These are phyloP conservation scores for Geosmithia morbida DNA, from an alignment of 2,329 filamentous ascomycete species.

Conservation along the genomic window DNA sequence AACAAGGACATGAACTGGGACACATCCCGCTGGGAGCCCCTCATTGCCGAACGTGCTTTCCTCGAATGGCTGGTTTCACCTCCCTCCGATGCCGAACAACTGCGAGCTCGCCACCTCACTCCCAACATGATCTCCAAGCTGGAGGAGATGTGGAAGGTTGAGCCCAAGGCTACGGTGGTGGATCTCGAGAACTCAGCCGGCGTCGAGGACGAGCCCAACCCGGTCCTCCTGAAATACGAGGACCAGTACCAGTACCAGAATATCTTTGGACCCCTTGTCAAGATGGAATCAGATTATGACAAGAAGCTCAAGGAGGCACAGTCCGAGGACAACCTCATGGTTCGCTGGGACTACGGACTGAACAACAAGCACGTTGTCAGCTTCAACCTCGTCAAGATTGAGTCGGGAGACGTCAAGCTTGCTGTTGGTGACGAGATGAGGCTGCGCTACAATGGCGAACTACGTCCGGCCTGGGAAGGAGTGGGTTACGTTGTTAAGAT, in stretches of 20 bases:
- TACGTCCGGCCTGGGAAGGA: constrained; percentile 87
- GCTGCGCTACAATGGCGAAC: constrained; percentile 86
- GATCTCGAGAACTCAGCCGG: constrained; percentile 85
- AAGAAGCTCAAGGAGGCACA: constrained; percentile 98
- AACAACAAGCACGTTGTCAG: constrained; percentile 97
- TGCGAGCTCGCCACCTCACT: constrained; percentile 83
- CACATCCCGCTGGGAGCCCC: constrained; percentile 89
- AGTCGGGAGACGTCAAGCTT: constrained; percentile 93
- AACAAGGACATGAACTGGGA: constrained; percentile 99
- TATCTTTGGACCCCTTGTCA: constrained; percentile 92
- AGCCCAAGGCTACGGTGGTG: constrained; percentile 72
- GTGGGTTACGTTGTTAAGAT: constrained; percentile 99
- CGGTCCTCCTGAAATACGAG: constrained; percentile 85
- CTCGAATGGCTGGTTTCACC: constrained; percentile 82
- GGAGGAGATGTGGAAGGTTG: constrained; percentile 98
- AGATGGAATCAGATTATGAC: constrained; percentile 98
- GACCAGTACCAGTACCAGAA: constrained; percentile 99
- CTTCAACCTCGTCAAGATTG: constrained; percentile 92
- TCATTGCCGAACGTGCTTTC: constrained; percentile 95
- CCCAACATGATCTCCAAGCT: constrained; percentile 91
- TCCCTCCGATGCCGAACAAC: constrained; percentile 87
- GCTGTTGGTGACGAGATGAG: constrained; percentile 98
- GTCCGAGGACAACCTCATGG: constrained; percentile 86
- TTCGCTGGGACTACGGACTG: constrained; percentile 87
- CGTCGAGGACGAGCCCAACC: constrained; percentile 88